Evolutionary conservation across 2,329 filamentous ascomycete species (phyloP).

Genomic region (Metarhizium robertsii): DNA sequence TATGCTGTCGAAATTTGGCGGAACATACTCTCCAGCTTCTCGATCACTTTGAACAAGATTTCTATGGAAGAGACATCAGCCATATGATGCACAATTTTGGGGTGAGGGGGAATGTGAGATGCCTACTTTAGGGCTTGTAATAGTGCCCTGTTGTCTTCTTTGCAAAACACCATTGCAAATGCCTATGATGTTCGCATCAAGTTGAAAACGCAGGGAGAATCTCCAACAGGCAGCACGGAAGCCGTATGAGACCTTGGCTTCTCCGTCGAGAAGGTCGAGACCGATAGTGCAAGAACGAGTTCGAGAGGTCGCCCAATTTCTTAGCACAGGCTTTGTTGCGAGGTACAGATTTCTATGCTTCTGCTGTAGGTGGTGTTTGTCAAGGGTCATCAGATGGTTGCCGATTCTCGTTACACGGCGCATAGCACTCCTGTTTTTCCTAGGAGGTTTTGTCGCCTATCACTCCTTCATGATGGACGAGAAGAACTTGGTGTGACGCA

Average conservation of each 20-base stretch:
- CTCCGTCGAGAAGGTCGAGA: not conserved
- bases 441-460: not conserved
- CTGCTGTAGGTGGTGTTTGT: slow-evolving; percentile 1
- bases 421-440: not conserved
- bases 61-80: not conserved
- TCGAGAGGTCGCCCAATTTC: not conserved
- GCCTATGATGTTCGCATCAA: not conserved
- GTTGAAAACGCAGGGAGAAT: not conserved
- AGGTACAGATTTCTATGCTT: not conserved
- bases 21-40: slow-evolving; percentile 3
- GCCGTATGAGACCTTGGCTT: not conserved
- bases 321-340: not conserved
- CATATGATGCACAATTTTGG: not conserved
- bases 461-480: not conserved
- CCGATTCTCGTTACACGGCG: slow-evolving; percentile 1
- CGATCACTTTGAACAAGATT: slow-evolving; percentile 2
- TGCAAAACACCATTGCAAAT: slow-evolving; percentile 2
- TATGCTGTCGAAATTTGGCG: slow-evolving; percentile 4
- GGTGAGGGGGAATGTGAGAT: not conserved
- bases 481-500: not conserved
- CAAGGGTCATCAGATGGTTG: slow-evolving; percentile 1
- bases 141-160: slow-evolving; percentile 3
- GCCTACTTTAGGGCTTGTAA: slow-evolving; percentile 6
- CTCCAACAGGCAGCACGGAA: not conserved
- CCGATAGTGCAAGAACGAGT: not conserved